Evolutionary conservation across 306 rosid genomes (phyloP).

Genomic region (Gastrolobium villosum): DNA sequence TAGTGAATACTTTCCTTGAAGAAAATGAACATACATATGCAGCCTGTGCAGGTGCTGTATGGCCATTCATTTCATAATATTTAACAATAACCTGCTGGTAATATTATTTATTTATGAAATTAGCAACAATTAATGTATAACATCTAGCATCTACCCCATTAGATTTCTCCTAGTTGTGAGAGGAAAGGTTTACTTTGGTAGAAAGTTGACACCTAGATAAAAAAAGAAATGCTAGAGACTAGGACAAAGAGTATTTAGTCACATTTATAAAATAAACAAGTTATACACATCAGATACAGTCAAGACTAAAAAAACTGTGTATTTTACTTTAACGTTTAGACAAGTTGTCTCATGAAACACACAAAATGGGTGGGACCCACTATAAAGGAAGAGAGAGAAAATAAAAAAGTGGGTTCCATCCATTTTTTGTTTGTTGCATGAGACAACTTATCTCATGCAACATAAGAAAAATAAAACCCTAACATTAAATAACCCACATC

Average conservation of each 20-base stretch:
- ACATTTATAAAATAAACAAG: neutral
- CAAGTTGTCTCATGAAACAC: too few species aligned
- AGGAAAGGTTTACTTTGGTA: constrained; percentile 11
- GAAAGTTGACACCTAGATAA: constrained; percentile 23
- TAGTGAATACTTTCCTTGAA: constrained; percentile 84
- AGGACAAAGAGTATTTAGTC: neutral
- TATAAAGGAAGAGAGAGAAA: too few species aligned
- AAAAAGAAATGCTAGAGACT: neutral
- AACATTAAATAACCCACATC: neutral
- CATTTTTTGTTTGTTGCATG: too few species aligned
- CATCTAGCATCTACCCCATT: constrained; percentile 28
- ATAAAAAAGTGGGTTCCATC: too few species aligned
- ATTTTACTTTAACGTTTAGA: neutral
- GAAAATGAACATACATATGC: constrained; percentile 87
- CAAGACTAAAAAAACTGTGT: neutral
- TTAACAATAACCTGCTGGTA: constrained; percentile 6
- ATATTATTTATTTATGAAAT: constrained; percentile 18
- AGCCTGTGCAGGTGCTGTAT: constrained; percentile 68
- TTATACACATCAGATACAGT: neutral
- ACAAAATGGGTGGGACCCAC: too few species aligned
- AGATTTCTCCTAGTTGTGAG: neutral
- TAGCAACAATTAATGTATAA: neutral
- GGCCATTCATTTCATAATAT: neutral
- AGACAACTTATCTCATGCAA: too few species aligned
- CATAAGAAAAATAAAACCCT: too few species aligned